Evolutionary conservation across 2,329 filamentous ascomycete species (phyloP).

Genomic region (Fusarium hainanense): DNA sequence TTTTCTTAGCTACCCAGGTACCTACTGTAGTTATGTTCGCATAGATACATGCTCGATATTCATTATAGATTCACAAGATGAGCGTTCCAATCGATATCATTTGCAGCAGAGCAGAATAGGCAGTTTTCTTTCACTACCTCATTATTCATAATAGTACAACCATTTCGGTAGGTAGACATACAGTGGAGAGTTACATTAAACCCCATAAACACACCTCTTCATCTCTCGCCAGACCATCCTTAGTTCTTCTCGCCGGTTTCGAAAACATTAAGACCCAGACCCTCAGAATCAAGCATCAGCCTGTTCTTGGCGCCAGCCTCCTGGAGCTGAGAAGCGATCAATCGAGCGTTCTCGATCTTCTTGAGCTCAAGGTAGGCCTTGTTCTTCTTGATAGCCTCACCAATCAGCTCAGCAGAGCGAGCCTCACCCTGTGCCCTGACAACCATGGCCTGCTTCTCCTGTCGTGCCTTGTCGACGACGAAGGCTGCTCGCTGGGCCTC

Average conservation of each 20-base stretch:
- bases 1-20: neutral
- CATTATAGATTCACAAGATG: too few relatives aligned
- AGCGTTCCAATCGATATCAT: neutral
- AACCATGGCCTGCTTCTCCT: constrained; percentile 99
- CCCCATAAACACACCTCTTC: constrained; percentile 23
- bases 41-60: neutral
- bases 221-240: neutral
- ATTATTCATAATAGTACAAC: constrained; percentile 48
- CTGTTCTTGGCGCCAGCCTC: constrained; percentile 90
- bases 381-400: constrained; percentile 99
- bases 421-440: constrained; percentile 99
- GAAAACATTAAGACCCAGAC: constrained; percentile 89
- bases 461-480: constrained; percentile 96
- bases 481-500: constrained; percentile 98
- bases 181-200: constrained; percentile 59
- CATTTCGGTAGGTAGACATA: constrained; percentile 52
- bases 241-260: constrained; percentile 59
- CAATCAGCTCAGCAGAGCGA: constrained; percentile 95
- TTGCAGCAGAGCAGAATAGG: constrained; percentile 40
- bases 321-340: constrained; percentile 88
- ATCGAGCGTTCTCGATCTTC: constrained; percentile 95
- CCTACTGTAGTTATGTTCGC: neutral
- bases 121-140: constrained; percentile 39
- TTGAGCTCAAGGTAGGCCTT: constrained; percentile 96
- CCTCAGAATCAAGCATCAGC: constrained; percentile 90